Evolutionary conservation across 2,329 filamentous ascomycete species (phyloP).

Genomic region (Mycosphaerella arachidis): DNA sequence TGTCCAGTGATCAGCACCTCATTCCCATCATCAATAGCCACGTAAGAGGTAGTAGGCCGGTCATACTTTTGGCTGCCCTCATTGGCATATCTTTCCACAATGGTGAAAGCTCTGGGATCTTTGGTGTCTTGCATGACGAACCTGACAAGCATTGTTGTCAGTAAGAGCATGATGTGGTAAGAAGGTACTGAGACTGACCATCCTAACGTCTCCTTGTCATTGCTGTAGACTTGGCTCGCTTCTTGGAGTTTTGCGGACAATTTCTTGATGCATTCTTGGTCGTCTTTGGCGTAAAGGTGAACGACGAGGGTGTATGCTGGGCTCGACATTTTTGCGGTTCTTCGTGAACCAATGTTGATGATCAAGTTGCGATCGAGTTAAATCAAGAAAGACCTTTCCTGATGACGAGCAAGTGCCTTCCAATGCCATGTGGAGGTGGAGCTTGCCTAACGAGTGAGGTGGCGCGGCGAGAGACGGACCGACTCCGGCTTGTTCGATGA

Average conservation of each 20-base stretch:
- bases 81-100: conserved; percentile 68
- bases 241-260: conserved; percentile 69
- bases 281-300: conserved; percentile 65
- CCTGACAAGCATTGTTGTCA: conserved; percentile 43
- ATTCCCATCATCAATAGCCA: not conserved
- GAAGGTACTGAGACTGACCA: conserved; percentile 23
- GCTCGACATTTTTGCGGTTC: conserved; percentile 14
- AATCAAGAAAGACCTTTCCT: not conserved
- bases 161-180: not conserved
- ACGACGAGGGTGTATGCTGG: conserved; percentile 60
- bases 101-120: conserved; percentile 66
- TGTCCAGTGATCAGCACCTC: conserved; percentile 8
- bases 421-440: not conserved
- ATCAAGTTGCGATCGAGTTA: not conserved
- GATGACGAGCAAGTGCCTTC: not conserved
- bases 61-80: conserved; percentile 53
- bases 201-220: conserved; percentile 61
- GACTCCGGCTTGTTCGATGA: not conserved
- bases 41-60: not conserved
- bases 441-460: not conserved
- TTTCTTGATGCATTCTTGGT: conserved; percentile 60
- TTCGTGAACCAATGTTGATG: not conserved
- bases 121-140: conserved; percentile 72
- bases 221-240: conserved; percentile 66
- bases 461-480: not conserved